These are phyloP conservation scores for Calvatia gigantea DNA, from an alignment of 768 basidiomycete species.

Conservation along the genomic window DNA sequence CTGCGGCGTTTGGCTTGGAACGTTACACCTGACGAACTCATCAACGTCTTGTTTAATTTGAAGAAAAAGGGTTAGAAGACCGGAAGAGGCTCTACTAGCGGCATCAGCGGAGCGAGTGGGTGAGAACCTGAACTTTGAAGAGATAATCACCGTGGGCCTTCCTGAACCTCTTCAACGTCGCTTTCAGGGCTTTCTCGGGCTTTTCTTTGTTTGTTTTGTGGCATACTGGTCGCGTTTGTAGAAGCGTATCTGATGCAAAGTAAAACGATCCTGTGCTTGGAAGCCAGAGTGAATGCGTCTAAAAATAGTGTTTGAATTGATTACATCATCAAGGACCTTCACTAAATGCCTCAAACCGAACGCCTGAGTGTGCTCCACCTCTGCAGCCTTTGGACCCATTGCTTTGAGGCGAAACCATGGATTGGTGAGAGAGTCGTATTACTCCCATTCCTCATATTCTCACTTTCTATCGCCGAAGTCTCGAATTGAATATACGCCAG, in stretches of 20 bases:
- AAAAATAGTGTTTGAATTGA: neutral
- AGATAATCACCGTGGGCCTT: neutral
- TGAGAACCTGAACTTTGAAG: neutral
- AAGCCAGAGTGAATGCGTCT: neutral
- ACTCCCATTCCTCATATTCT: neutral
- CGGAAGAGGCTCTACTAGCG: neutral
- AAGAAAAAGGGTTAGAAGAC: neutral
- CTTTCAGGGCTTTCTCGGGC: neutral
- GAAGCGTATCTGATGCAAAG: no score
- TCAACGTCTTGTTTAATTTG: neutral
- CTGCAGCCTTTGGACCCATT: no score
- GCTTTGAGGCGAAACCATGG: neutral
- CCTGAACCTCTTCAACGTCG: neutral
- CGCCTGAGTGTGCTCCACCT: no score
- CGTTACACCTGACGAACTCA: neutral
- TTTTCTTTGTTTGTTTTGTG: conserved; percentile 9
- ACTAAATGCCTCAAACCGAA: no score
- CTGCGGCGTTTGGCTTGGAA: conserved; percentile 29
- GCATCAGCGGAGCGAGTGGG: neutral
- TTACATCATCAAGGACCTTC: neutral
- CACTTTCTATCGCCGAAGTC: conserved; percentile 32
- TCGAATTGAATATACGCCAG: conserved; percentile 78
- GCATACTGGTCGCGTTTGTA: neutral
- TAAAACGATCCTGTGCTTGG: no score
- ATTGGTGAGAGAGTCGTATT: neutral